These are phyloP conservation scores for Aspergillus pseudoviridinutans DNA, from an alignment of 2,329 filamentous ascomycete genomes.

Conservation along the genomic window DNA sequence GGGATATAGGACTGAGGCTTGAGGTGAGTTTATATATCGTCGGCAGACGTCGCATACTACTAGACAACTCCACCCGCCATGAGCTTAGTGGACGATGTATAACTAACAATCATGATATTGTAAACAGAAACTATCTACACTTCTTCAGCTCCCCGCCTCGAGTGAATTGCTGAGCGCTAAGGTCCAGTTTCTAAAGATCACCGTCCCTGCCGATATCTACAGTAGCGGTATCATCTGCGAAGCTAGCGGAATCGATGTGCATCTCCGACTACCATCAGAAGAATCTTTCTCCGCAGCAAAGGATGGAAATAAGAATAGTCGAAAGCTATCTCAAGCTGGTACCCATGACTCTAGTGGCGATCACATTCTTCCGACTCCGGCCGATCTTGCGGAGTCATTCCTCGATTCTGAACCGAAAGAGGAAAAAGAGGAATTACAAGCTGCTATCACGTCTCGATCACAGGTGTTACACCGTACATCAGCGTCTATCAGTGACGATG, in stretches of 20 bases:
- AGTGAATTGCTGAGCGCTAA: conserved; percentile 70
- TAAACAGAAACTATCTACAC: conserved; percentile 68
- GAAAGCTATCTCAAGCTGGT: conserved; percentile 11
- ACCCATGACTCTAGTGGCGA: conserved; percentile 25
- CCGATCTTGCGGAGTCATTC: conserved; percentile 60
- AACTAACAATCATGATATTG: conserved; percentile 21
- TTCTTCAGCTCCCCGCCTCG: conserved; percentile 69
- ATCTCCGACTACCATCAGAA: conserved; percentile 53
- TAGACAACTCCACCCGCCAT: not conserved
- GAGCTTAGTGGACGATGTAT: not conserved
- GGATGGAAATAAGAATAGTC: conserved; percentile 21
- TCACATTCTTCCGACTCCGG: conserved; percentile 49
- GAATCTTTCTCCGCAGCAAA: conserved; percentile 29
- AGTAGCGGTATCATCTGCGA: conserved; percentile 78
- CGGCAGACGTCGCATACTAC: not conserved
- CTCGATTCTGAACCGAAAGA: conserved; percentile 54
- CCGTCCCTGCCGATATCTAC: conserved; percentile 83
- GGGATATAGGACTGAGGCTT: conserved; percentile 76
- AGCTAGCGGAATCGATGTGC: conserved; percentile 73
- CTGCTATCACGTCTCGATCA: conserved; percentile 51
- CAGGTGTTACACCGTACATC: conserved; percentile 49
- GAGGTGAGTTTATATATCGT: conserved; percentile 52
- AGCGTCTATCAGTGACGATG: conserved; percentile 44
- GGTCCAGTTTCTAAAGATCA: conserved; percentile 72
- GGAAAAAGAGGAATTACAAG: conserved; percentile 56